phyloP scores from a whole-genome alignment of 306 rosid species.

The Casuarina equisetifolia region DNA sequence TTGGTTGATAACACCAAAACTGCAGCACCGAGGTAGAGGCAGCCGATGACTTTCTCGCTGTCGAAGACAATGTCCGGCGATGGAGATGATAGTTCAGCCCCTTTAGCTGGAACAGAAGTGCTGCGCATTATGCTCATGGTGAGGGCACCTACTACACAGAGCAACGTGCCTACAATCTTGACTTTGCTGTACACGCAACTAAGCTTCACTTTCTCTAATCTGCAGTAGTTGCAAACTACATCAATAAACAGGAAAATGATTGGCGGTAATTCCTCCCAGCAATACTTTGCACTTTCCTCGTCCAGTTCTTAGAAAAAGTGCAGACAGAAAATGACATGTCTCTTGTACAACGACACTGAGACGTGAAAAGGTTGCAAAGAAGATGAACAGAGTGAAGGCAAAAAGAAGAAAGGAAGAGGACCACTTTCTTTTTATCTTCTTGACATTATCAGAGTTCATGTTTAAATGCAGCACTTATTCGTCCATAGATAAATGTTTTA shows the following conservation, averaged over 20 bases:
- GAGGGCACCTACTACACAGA: slow-evolving; percentile 77
- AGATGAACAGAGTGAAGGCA: too few relatives aligned
- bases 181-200: slow-evolving; percentile 59
- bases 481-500: too few relatives aligned
- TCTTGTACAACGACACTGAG: not conserved
- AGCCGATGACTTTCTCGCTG: slow-evolving; percentile 61
- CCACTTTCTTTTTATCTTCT: too few relatives aligned
- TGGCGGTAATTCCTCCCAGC: too few relatives aligned
- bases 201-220: slow-evolving; percentile 71
- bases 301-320: too few relatives aligned
- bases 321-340: too few relatives aligned
- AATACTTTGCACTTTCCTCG: too few relatives aligned
- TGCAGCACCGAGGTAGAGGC: slow-evolving; percentile 66
- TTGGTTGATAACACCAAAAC: slow-evolving; percentile 56
- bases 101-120: slow-evolving; percentile 13
- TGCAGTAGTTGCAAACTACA: slow-evolving; percentile 27
- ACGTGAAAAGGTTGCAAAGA: not conserved
- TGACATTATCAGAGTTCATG: too few relatives aligned
- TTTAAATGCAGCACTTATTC: too few relatives aligned
- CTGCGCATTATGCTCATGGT: slow-evolving; percentile 80
- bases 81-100: slow-evolving; percentile 6
- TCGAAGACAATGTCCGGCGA: slow-evolving; percentile 42
- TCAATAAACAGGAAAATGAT: not conserved
- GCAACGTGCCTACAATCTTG: slow-evolving; percentile 73
- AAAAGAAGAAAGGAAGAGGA: too few relatives aligned